phyloP scores from a whole-genome alignment of 257 asterid species.

The Schizonepeta tenuifolia region DNA sequence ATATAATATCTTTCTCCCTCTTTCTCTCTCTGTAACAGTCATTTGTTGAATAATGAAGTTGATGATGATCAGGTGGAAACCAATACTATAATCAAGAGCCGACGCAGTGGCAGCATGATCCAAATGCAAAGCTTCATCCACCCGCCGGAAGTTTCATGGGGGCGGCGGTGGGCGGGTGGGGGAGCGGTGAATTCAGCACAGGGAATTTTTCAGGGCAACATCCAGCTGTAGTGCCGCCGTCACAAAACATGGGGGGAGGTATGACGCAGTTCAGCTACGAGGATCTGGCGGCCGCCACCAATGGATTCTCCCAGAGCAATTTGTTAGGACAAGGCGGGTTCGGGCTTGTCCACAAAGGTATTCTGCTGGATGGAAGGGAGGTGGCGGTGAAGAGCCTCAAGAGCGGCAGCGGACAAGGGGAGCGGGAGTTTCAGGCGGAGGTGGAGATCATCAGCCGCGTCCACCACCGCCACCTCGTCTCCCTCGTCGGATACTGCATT shows the following conservation, averaged over 20 bases:
- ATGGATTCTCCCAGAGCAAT: constrained; percentile 68
- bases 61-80: constrained; percentile 39
- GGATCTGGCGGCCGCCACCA: constrained; percentile 67
- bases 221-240: constrained; percentile 15
- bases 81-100: constrained; percentile 40
- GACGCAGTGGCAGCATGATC: constrained; percentile 40
- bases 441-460: constrained; percentile 95
- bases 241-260: constrained; percentile 56
- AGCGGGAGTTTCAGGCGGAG: constrained; percentile 93
- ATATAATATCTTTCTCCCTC: background rate
- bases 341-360: constrained; percentile 84
- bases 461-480: constrained; percentile 93
- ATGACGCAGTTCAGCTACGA: constrained; percentile 65
- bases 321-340: constrained; percentile 92
- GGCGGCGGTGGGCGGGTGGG: constrained; percentile 42
- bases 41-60: background rate
- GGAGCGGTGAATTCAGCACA: constrained; percentile 52
- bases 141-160: constrained; percentile 53
- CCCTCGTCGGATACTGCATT: constrained; percentile 94
- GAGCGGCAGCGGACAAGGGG: constrained; percentile 94
- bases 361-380: constrained; percentile 52
- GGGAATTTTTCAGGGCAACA: constrained; percentile 42
- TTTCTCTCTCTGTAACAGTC: background rate
- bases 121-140: constrained; percentile 39
- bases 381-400: constrained; percentile 91